phyloP scores from a whole-genome alignment of 2,329 filamentous ascomycete genomes.

The Biscogniauxia mediterranea region DNA sequence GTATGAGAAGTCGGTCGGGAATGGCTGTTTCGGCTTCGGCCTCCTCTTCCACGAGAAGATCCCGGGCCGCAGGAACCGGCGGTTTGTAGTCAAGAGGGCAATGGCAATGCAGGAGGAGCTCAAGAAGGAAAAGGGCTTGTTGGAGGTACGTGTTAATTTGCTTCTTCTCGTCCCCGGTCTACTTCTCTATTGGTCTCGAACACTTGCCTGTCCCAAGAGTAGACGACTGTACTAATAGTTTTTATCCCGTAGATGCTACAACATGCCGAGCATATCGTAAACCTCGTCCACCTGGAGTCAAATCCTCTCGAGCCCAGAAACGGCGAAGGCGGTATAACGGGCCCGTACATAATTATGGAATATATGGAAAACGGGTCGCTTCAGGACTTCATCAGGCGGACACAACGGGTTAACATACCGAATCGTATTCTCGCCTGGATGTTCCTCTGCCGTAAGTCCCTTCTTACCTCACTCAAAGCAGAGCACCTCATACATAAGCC shows the following conservation, averaged over 20 bases:
- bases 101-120: not conserved
- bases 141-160: not conserved
- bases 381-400: not conserved
- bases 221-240: no score
- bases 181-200: not conserved
- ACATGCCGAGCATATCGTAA: not conserved
- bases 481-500: no score
- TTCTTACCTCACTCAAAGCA: no score
- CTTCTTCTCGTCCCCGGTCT: not conserved
- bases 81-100: not conserved
- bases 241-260: not conserved
- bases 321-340: not conserved
- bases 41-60: not conserved
- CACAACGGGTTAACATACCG: not conserved
- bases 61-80: not conserved
- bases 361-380: conserved; percentile 1
- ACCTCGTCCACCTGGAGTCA: not conserved
- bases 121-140: not conserved
- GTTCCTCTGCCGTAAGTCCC: conserved; percentile 1
- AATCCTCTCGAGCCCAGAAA: not conserved
- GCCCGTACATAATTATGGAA: not conserved
- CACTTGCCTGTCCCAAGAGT: not conserved
- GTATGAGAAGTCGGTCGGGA: not conserved
- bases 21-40: not conserved
- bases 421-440: not conserved